These are phyloP conservation scores for Amanita rimosa DNA, from an alignment of 768 basidiomycete genomes.

Conservation along the genomic window DNA sequence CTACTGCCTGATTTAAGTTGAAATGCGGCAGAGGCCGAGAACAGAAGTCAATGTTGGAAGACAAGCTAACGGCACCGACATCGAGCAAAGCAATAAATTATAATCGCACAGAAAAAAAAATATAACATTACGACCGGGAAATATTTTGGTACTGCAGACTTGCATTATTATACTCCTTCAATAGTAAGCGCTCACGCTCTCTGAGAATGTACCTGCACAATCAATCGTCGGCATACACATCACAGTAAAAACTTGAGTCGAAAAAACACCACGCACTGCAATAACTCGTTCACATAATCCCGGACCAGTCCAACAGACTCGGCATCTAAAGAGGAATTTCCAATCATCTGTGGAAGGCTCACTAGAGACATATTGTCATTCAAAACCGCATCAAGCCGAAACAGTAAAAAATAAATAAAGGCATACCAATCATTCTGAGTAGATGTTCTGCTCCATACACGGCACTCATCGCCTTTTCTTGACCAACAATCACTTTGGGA, in stretches of 20 bases:
- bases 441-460: slow-evolving; percentile 95
- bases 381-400: slow-evolving; percentile 1
- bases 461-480: slow-evolving; percentile 79
- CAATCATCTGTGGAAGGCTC: slow-evolving; percentile 84
- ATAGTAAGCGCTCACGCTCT: slow-evolving; percentile 65
- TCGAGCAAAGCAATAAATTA: slow-evolving; percentile 1
- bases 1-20: slow-evolving; percentile 36
- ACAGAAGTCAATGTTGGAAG: slow-evolving; percentile 33
- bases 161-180: slow-evolving; percentile 68
- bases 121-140: slow-evolving; percentile 46
- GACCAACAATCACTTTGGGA: slow-evolving; percentile 48
- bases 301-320: slow-evolving; percentile 75
- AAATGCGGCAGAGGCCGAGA: slow-evolving; percentile 29
- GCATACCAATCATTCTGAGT: slow-evolving; percentile 78
- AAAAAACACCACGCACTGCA: slow-evolving; percentile 38
- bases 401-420: not conserved
- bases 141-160: slow-evolving; percentile 74
- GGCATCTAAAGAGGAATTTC: slow-evolving; percentile 79
- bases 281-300: slow-evolving; percentile 85
- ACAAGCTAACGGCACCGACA: not conserved
- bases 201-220: slow-evolving; percentile 61
- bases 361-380: slow-evolving; percentile 41
- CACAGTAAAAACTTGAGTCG: too few species aligned
- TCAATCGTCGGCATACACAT: too few species aligned
- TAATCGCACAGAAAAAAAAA: not conserved